Conservation (phyloP, 768 basidiomycete genomes). For the Boletellus sp. region DNA sequence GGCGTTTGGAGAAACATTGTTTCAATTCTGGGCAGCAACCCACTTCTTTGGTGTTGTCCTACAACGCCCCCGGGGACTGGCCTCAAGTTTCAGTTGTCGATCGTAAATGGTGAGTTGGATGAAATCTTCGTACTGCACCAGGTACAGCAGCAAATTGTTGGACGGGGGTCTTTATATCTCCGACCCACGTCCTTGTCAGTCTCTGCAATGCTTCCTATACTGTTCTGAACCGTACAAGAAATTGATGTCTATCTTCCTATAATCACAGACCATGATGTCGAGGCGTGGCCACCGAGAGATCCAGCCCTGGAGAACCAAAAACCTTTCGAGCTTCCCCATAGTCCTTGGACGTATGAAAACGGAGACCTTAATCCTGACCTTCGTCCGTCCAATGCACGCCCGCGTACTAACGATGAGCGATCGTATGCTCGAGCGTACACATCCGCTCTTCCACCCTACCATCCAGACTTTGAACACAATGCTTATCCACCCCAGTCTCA, state of each 20-base stretch:
- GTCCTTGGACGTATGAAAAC: slow-evolving; percentile 87
- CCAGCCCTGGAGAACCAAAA: slow-evolving; percentile 38
- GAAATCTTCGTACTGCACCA: slow-evolving; percentile 33
- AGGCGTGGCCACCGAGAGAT: slow-evolving; percentile 75
- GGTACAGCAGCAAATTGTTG: slow-evolving; percentile 6
- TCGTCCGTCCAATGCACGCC: slow-evolving; percentile 52
- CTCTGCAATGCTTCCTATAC: slow-evolving; percentile 2
- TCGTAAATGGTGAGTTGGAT: slow-evolving; percentile 72
- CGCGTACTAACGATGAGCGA: slow-evolving; percentile 28
- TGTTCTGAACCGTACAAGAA: background rate
- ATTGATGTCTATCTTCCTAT: slow-evolving; percentile 11
- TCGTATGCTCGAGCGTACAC: slow-evolving; percentile 31
- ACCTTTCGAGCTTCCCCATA: slow-evolving; percentile 48
- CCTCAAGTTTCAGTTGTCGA: slow-evolving; percentile 68
- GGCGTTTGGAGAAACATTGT: slow-evolving; percentile 70
- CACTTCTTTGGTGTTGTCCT: slow-evolving; percentile 85
- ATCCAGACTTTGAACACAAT: slow-evolving; percentile 59
- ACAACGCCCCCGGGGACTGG: slow-evolving; percentile 64
- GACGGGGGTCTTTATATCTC: background rate
- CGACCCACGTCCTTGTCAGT: slow-evolving; percentile 1
- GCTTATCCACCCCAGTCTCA: slow-evolving; percentile 18
- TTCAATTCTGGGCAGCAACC: slow-evolving; percentile 72
- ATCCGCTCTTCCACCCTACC: slow-evolving; percentile 67
- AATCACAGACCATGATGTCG: slow-evolving; percentile 34
- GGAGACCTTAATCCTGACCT: slow-evolving; percentile 73